Base-by-base conservation (phyloP, 2,329 filamentous ascomycete species). In the Fusarium austroafricanum region DNA sequence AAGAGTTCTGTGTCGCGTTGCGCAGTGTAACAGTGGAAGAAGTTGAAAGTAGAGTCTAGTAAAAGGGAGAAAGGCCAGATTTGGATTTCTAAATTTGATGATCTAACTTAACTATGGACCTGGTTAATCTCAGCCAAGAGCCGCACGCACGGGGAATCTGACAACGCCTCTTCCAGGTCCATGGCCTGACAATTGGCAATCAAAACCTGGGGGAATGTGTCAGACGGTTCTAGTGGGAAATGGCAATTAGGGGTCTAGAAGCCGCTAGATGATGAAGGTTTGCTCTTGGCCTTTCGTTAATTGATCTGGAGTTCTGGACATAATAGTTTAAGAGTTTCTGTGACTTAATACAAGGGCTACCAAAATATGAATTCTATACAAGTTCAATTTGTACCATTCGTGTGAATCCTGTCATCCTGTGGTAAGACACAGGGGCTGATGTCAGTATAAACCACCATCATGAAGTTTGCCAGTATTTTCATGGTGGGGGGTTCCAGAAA, bases 171-270 rank as follows among this genome's bases (percentile, higher is more conserved):
- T 50, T 62, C 67, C 67, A 64, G 62, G 67, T 60, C 54, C 67
- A 70, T 70, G 67, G 50, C 67, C 67, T 70, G 67, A 70, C 58
- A 65, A 67, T 67, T 67, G 44, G 43, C 57, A 70, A 67, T 70
- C 18, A 58, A 70, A 70, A 70, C 50, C 61, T 67, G 57, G 67
- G 67, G 67, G 67, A 70, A 67, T 66, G 53, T 53, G 66, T 61
- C 66, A 67, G 66, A 55, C 52, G 47, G 61, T 69, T 69, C 65
- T 69, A 68, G 66, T 52, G 66, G 66, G 55, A 62, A 31, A 61
- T 15, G 17, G 17, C 18, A 46, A 51, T 31, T 31, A 46, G 60
- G 60, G 61, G 60, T 60, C 38, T 43, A 29, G 10, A 29, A 40
- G 33, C 44, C 39, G 20, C 40, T 62, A 62, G 51, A 40, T 42